Evolutionary conservation across 441 rosid species (phyloP).

Genomic region (Populus hybrid): DNA sequence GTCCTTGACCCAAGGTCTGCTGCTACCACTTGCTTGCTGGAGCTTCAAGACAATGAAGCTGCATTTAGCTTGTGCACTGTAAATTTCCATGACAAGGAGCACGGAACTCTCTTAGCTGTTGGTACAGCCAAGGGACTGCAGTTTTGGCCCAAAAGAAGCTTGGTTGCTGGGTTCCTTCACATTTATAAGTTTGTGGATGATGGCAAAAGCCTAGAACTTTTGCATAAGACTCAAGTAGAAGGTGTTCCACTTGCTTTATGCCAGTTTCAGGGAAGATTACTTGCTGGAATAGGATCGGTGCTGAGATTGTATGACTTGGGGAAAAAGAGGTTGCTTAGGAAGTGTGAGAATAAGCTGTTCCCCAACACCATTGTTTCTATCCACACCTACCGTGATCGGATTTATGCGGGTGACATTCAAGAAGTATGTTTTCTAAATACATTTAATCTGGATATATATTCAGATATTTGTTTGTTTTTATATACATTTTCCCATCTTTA

Average conservation of each 20-base stretch:
- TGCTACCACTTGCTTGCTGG: slow-evolving; percentile 82
- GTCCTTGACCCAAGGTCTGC: slow-evolving; percentile 89
- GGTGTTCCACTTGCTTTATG: slow-evolving; percentile 91
- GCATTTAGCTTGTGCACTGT: slow-evolving; percentile 90
- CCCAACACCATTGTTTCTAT: slow-evolving; percentile 76
- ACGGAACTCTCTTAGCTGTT: slow-evolving; percentile 88
- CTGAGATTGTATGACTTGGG: slow-evolving; percentile 19
- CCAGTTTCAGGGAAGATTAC: slow-evolving; percentile 90
- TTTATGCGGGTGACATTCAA: slow-evolving; percentile 90
- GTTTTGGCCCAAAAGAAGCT: slow-evolving; percentile 74
- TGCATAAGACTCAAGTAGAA: slow-evolving; percentile 96
- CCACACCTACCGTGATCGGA: slow-evolving; percentile 88
- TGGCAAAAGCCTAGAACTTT: slow-evolving; percentile 77
- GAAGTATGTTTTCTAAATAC: slow-evolving; percentile 53
- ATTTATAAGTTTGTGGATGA: slow-evolving; percentile 89
- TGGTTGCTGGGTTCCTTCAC: slow-evolving; percentile 74
- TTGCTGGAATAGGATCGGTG: slow-evolving; percentile 87
- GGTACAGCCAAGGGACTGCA: slow-evolving; percentile 93
- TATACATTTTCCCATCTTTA: background rate
- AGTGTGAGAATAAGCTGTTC: slow-evolving; percentile 81
- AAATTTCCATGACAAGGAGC: slow-evolving; percentile 86
- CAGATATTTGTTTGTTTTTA: background rate
- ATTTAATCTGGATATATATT: background rate
- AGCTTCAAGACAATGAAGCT: slow-evolving; percentile 97
- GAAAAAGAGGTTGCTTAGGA: too few relatives aligned